Evolutionary conservation across 129 eudicot genomes (phyloP), one percentile per base, ranked within the genome.

Genomic region (Arctium minus): DNA sequence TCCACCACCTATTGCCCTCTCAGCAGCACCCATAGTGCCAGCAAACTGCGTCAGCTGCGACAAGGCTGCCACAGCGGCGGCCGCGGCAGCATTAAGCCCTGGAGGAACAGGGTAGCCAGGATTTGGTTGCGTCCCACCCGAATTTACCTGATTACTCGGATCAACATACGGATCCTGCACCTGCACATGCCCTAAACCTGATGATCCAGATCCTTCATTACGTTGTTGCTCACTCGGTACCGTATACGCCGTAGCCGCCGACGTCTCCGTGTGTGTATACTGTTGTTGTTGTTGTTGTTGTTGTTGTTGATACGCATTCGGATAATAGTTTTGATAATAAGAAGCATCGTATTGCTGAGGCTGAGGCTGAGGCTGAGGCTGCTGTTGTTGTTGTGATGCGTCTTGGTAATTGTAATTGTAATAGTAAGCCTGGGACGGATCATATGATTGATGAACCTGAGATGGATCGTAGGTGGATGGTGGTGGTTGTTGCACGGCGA

Each of bases 1-100:
- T 32, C 82, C 87, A 30, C 80, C 82, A 65, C 33, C 80, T 74
- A 73, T n/a, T 35, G 81, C 83, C 83, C 79, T 86, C 77, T 81
- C 89, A 15, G 72, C 86, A 39, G 84, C 87, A 70, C 56, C 87
- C 82, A 87, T 86, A 6, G 75, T 42, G 6, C 87, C 90, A 13
- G 90, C 90, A 78, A 78, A 87, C 68, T 81, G 90, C 13, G 90
- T 85, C 80, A 88, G 76, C 81, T 85, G 91, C 32, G 91, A 85
- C 76, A 88, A 77, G 15, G 89, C 89, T 6, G 85, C 87, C 81
- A 84, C 86, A 4, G 89, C 89, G 0, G 88, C 91, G 0, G 86
- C 89, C 0, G 89, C 89, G 6, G 89, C 89, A 7, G 89, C 82
- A 81, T 84, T 81, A 68, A 86, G 68, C 18, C 89, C 92, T 17